Percentiles rank a stretch among this genome's conserved stretches.
Conservation (phyloP, 495 filamentous ascomycete species). For the Aspergillus olivimuriae region DNA sequence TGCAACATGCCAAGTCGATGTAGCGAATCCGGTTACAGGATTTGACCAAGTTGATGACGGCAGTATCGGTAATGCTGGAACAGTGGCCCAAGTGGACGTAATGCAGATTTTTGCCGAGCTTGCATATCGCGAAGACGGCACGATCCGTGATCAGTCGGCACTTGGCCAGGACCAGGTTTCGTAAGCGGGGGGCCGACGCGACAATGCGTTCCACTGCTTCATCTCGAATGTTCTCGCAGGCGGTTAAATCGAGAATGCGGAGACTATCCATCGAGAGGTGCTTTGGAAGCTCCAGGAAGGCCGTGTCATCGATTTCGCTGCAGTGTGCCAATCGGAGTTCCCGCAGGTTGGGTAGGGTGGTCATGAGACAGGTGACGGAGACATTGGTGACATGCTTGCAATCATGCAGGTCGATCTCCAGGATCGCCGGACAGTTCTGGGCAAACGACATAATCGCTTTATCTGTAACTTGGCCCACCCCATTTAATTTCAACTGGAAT, state of each 20-base stretch:
- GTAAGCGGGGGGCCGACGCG: conserved; percentile 74
- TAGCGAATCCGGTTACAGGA: conserved; percentile 92
- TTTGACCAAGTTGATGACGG: conserved; percentile 75
- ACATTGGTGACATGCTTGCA: conserved; percentile 74
- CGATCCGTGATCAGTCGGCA: conserved; percentile 88
- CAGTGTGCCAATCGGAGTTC: conserved; percentile 86
- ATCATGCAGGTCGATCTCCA: conserved; percentile 93
- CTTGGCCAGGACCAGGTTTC: conserved; percentile 91
- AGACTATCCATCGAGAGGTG: conserved; percentile 71
- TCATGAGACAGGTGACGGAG: conserved; percentile 71
- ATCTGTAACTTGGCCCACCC: conserved; percentile 73
- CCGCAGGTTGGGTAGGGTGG: conserved; percentile 69
- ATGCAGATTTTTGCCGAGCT: conserved; percentile 90
- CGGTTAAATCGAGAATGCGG: conserved; percentile 90
- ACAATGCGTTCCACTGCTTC: conserved; percentile 83
- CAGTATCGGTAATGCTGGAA: conserved; percentile 77
- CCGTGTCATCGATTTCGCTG: conserved; percentile 69
- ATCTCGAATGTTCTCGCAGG: conserved; percentile 75
- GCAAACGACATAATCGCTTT: conserved; percentile 78
- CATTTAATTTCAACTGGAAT: conserved; percentile 83
- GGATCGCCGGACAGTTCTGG: conserved; percentile 76
- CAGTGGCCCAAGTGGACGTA: conserved; percentile 96
- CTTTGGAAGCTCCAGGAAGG: conserved; percentile 75
- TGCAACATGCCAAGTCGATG: conserved; percentile 94
- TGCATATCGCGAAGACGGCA: conserved; percentile 78